A percentile compares a stretch with the other conserved stretches of the same genome.
phyloP scores from a whole-genome alignment of 2,329 filamentous ascomycete genomes.

The Thelonectria discophora region DNA sequence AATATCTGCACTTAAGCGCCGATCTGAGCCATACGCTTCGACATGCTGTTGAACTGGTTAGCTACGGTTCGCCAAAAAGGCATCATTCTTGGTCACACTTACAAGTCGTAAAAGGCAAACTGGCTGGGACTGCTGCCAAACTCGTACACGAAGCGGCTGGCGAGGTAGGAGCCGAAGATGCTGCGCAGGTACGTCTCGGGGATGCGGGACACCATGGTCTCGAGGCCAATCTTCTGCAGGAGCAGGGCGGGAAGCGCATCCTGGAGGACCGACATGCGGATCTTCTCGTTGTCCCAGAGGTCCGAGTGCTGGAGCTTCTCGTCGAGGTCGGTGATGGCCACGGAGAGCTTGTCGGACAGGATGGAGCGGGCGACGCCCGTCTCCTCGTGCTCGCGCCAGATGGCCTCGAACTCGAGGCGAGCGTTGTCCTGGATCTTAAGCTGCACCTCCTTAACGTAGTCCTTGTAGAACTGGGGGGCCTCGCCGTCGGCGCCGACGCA shows the following conservation, averaged over 20 bases:
- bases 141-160: constrained; percentile 95
- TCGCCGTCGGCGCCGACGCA: constrained; percentile 78
- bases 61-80: background rate
- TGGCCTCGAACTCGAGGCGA: constrained; percentile 93
- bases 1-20: constrained; percentile 24
- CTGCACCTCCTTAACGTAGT: constrained; percentile 93
- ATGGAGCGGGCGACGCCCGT: constrained; percentile 83
- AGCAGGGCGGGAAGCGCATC: constrained; percentile 89
- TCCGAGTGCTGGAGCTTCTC: constrained; percentile 95
- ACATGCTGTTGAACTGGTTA: constrained; percentile 64
- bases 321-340: constrained; percentile 94
- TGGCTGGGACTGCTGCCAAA: constrained; percentile 92
- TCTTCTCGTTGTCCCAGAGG: constrained; percentile 83
- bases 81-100: constrained; percentile 56
- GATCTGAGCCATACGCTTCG: constrained; percentile 67
- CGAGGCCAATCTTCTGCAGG: constrained; percentile 88
- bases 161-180: constrained; percentile 96
- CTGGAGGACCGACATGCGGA: constrained; percentile 79
- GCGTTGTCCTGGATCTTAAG: constrained; percentile 91
- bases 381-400: constrained; percentile 92
- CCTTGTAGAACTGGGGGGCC: constrained; percentile 88
- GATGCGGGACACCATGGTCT: constrained; percentile 85
- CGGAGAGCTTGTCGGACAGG: constrained; percentile 89
- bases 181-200: constrained; percentile 91
- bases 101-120: constrained; percentile 99